Base-by-base conservation (phyloP, 495 filamentous ascomycete species). In the Aspergillus homomorphus region DNA sequence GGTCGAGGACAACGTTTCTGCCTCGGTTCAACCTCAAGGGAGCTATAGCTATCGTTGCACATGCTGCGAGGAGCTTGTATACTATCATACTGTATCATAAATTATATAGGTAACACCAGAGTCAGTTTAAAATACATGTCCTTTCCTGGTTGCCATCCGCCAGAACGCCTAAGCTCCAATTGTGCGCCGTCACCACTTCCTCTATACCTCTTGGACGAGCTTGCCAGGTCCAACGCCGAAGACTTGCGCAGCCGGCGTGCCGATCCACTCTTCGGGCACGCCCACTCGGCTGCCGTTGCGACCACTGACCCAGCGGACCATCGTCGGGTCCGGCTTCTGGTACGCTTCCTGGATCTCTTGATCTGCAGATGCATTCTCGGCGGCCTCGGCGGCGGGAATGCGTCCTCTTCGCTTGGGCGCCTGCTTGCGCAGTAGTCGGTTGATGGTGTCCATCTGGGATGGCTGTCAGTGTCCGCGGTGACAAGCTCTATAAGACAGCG, bases 341-440 rank as follows among this genome's bases (percentile, higher is more conserved):
- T 66, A 54, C 6, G 33, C 33, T 57, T 78, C 80, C 14, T 77
- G 81, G 16, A 76, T 76, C 3, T 84, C 84, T 42, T 81, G 82
- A 16, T 86, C 87, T 23, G 69, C 82, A 43, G 71, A 74, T 16
- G 75, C 80, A 26, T 69, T 66, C 50, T 79, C 75, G 52, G 73
- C 72, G 8, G 72, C 77, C 38, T 84, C 80, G 5, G 70, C 77
- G 10, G 77, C 78, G 8, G 75, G 69, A 30, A 75, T 73, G 58
- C 75, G 79, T 48, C 80, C 84, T 45, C 80, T 87, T 61, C 80
- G 87, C 73, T 97, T 98, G 20, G 93, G 92, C 4, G 91, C 89
- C 75, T 97, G 95, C 66, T 96, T 96, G 72, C 92, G 91, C 53
- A 98, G 85, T 24, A 98, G 85, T 53, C 93, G 90, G 74, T 98